These are phyloP conservation scores for Xylaria curta DNA, from an alignment of 495 filamentous ascomycete genomes.

Conservation along the genomic window DNA sequence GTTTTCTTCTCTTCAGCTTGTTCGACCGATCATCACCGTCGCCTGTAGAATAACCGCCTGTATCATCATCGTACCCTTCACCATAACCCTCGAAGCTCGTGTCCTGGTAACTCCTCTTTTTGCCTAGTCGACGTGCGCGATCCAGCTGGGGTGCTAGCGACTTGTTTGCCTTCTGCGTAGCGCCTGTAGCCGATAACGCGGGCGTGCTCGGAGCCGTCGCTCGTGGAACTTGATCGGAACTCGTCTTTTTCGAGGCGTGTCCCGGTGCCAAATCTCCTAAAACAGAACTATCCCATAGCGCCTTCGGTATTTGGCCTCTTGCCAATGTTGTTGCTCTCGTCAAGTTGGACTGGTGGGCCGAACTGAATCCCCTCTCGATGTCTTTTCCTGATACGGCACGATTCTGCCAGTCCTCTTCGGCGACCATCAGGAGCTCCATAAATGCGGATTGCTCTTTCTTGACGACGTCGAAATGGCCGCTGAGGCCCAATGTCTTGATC, in stretches of 20 bases:
- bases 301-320: slow-evolving; percentile 54
- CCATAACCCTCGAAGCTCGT: slow-evolving; percentile 64
- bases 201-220: slow-evolving; percentile 47
- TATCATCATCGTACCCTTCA: slow-evolving; percentile 58
- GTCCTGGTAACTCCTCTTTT: slow-evolving; percentile 61
- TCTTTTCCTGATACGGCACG: slow-evolving; percentile 59
- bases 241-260: slow-evolving; percentile 40
- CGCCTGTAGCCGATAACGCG: slow-evolving; percentile 32
- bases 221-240: slow-evolving; percentile 45
- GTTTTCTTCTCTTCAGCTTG: slow-evolving; percentile 60
- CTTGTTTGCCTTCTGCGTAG: slow-evolving; percentile 44
- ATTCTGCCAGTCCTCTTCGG: slow-evolving; percentile 63
- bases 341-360: slow-evolving; percentile 42
- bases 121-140: slow-evolving; percentile 41
- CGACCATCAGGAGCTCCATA: slow-evolving; percentile 53
- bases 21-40: slow-evolving; percentile 56
- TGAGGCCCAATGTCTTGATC: slow-evolving; percentile 60
- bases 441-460: slow-evolving; percentile 53
- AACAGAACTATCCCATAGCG: slow-evolving; percentile 57
- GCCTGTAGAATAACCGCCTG: slow-evolving; percentile 59
- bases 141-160: slow-evolving; percentile 43
- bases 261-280: slow-evolving; percentile 55
- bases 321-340: slow-evolving; percentile 55
- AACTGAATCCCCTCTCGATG: slow-evolving; percentile 57
- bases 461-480: slow-evolving; percentile 59